phyloP scores from a whole-genome alignment of 2,329 filamentous ascomycete species.

The Penicillium sp. region DNA sequence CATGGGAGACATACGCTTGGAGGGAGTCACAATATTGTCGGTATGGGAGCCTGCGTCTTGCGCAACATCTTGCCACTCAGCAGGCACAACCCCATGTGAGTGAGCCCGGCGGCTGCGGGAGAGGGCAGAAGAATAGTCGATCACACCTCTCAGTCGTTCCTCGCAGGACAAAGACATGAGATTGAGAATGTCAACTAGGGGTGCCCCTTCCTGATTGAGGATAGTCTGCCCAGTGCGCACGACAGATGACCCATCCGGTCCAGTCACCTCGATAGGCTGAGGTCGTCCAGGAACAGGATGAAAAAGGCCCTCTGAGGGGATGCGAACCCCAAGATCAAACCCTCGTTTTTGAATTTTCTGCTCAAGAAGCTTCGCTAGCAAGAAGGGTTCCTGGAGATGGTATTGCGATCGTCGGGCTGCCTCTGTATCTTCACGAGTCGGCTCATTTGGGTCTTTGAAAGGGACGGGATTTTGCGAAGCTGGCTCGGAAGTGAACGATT shows the following conservation, averaged over 20 bases:
- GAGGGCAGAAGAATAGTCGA: slow-evolving; percentile 73
- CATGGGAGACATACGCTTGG: slow-evolving; percentile 39
- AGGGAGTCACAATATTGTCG: slow-evolving; percentile 37
- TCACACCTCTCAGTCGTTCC: slow-evolving; percentile 68
- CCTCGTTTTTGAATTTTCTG: slow-evolving; percentile 57
- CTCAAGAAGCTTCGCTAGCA: slow-evolving; percentile 60
- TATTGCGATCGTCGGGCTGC: slow-evolving; percentile 61
- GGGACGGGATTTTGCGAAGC: slow-evolving; percentile 64
- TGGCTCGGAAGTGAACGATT: slow-evolving; percentile 63
- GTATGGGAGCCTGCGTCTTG: slow-evolving; percentile 33
- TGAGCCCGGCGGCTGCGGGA: slow-evolving; percentile 70
- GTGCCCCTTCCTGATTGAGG: slow-evolving; percentile 64
- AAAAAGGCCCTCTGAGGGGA: slow-evolving; percentile 58
- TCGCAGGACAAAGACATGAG: slow-evolving; percentile 79
- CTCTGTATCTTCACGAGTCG: slow-evolving; percentile 62
- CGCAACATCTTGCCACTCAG: slow-evolving; percentile 72
- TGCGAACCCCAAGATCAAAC: slow-evolving; percentile 56
- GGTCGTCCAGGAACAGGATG: slow-evolving; percentile 43
- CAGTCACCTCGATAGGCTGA: slow-evolving; percentile 51
- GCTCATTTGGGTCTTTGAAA: slow-evolving; percentile 63
- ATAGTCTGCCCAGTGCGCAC: slow-evolving; percentile 66
- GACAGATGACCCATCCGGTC: slow-evolving; percentile 62
- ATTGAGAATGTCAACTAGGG: slow-evolving; percentile 76
- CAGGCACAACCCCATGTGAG: slow-evolving; percentile 74
- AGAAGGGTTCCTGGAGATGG: slow-evolving; percentile 71